Conservation (phyloP, 169 alveolate species). For the Cardiosporidium cionae region DNA sequence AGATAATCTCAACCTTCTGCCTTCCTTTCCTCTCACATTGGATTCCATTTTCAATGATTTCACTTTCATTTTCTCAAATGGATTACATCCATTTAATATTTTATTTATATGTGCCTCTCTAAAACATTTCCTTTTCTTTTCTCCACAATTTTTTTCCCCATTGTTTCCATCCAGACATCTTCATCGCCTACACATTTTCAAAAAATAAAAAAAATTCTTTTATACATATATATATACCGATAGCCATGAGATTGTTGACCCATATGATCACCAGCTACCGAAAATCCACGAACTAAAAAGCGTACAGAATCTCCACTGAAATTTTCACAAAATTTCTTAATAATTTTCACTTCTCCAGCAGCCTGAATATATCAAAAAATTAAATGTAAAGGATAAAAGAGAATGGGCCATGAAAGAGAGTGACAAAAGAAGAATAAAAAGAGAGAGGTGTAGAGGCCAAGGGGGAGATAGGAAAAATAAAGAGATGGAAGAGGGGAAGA, state of each 20-base stretch:
- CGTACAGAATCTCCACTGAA: constrained; percentile 69
- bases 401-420: not conserved
- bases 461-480: not conserved
- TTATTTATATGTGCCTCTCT: no score
- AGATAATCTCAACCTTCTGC: no score
- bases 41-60: no score
- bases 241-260: constrained; percentile 64
- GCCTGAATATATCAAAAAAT: constrained; percentile 35
- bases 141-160: no score
- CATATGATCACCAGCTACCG: constrained; percentile 65
- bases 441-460: not conserved
- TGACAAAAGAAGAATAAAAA: not conserved
- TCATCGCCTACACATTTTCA: no score
- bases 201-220: no score
- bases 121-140: no score
- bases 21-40: no score
- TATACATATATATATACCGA: no score
- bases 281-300: constrained; percentile 44
- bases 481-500: not conserved
- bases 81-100: no score
- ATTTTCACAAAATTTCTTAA: constrained; percentile 63
- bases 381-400: not conserved
- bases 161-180: no score
- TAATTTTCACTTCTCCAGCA: constrained; percentile 61
- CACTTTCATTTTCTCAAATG: no score